phyloP scores from a whole-genome alignment of 768 basidiomycete species.

The Tricholomella constricta region DNA sequence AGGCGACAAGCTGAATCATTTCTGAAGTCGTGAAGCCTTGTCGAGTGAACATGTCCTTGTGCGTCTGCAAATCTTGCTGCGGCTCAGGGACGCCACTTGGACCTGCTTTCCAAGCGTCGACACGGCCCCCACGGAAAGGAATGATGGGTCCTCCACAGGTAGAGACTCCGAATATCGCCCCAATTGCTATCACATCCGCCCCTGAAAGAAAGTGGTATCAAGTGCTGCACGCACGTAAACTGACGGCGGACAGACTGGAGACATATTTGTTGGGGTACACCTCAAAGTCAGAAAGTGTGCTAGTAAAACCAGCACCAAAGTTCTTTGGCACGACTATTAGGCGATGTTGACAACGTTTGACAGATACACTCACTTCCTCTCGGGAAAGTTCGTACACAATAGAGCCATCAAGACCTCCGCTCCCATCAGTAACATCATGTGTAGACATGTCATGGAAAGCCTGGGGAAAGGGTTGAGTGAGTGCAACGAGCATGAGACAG shows the following conservation, averaged over 20 bases:
- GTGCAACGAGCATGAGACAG: neutral
- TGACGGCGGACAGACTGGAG: slow-evolving; percentile 35
- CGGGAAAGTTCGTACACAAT: slow-evolving; percentile 48
- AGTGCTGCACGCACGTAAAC: neutral
- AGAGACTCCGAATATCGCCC: slow-evolving; percentile 35
- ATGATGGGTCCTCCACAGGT: slow-evolving; percentile 50
- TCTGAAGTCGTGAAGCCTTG: slow-evolving; percentile 46
- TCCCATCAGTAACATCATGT: slow-evolving; percentile 44
- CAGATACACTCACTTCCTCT: slow-evolving; percentile 34
- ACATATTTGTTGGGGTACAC: slow-evolving; percentile 44
- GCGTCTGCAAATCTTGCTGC: slow-evolving; percentile 39
- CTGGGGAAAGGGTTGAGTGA: slow-evolving; percentile 21
- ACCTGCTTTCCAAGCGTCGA: slow-evolving; percentile 41
- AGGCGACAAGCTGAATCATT: slow-evolving; percentile 53
- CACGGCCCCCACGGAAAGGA: slow-evolving; percentile 42
- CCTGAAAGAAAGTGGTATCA: slow-evolving; percentile 25
- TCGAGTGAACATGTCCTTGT: slow-evolving; percentile 40
- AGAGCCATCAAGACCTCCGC: slow-evolving; percentile 53
- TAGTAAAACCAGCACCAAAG: slow-evolving; percentile 47
- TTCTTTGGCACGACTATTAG: slow-evolving; percentile 35
- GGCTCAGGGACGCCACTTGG: slow-evolving; percentile 45
- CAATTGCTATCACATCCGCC: slow-evolving; percentile 47
- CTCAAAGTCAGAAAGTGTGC: slow-evolving; percentile 44
- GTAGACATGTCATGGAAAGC: slow-evolving; percentile 56
- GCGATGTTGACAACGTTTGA: neutral